Conservation (phyloP, 306 rosid genomes). For the Chamaecrista fasciculata region DNA sequence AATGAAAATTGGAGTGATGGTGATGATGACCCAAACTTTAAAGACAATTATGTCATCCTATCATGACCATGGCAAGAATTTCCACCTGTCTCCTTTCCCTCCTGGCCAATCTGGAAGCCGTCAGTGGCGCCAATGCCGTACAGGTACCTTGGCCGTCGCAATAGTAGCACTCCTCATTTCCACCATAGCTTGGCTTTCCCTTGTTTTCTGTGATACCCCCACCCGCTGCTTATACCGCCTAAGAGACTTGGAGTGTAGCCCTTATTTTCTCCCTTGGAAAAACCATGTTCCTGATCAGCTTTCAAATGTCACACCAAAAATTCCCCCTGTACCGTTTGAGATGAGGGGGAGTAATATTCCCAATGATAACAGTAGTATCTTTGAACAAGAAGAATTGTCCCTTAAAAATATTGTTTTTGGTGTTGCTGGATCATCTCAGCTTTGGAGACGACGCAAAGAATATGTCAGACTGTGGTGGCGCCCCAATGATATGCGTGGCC, state of each 20-base stretch:
- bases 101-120: constrained; percentile 32
- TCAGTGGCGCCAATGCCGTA: constrained; percentile 45
- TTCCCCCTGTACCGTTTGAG: constrained; percentile 20
- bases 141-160: constrained; percentile 46
- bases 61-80: constrained; percentile 37
- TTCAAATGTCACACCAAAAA: constrained; percentile 12
- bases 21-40: constrained; percentile 45
- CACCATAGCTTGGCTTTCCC: constrained; percentile 65
- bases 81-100: constrained; percentile 34
- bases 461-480: constrained; percentile 76
- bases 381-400: constrained; percentile 39
- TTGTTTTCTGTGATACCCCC: constrained; percentile 55
- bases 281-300: constrained; percentile 31
- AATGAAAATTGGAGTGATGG: constrained; percentile 39
- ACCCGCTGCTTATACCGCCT: constrained; percentile 45
- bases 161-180: constrained; percentile 58
- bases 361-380: constrained; percentile 27
- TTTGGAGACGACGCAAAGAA: constrained; percentile 68
- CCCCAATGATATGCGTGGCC: constrained; percentile 64
- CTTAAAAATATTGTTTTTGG: constrained; percentile 65
- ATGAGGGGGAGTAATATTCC: background rate
- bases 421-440: constrained; percentile 71
- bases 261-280: constrained; percentile 37
- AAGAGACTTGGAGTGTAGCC: constrained; percentile 47
- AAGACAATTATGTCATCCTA: constrained; percentile 36